Percentiles rank a stretch among this genome's conserved stretches.
Evolutionary conservation across 116 monocot genomes (phyloP).

Genomic region (Zostera marina): DNA sequence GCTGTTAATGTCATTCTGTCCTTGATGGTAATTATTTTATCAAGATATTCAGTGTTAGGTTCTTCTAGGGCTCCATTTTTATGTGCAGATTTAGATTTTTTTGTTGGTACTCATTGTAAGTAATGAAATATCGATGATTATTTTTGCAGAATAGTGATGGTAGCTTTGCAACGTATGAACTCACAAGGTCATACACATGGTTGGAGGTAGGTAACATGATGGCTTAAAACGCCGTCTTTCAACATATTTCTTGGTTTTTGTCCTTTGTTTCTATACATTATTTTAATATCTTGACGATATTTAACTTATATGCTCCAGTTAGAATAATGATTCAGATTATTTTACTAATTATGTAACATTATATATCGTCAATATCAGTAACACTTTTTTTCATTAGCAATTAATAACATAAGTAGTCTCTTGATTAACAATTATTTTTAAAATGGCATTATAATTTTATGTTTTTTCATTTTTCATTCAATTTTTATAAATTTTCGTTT

Average conservation of each 20-base stretch:
- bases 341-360: too few species aligned
- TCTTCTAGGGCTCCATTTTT: not conserved
- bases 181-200: constrained; percentile 93
- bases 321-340: too few species aligned
- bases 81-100: not conserved
- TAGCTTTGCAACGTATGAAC: constrained; percentile 86
- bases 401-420: too few species aligned
- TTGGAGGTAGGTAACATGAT: constrained; percentile 53
- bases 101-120: not conserved
- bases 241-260: not conserved
- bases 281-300: not conserved
- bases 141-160: constrained; percentile 64
- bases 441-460: too few species aligned
- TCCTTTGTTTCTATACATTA: not conserved
- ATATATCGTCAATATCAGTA: too few species aligned
- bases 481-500: too few species aligned
- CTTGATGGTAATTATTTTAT: constrained; percentile 40
- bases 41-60: not conserved
- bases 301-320: not conserved
- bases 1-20: constrained; percentile 82
- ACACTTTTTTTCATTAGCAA: too few species aligned
- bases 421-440: too few species aligned
- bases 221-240: not conserved
- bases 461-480: too few species aligned
- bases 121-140: not conserved